Conservation (phyloP, 1,139 yeast genomes). For the Ogataea hybrid region DNA sequence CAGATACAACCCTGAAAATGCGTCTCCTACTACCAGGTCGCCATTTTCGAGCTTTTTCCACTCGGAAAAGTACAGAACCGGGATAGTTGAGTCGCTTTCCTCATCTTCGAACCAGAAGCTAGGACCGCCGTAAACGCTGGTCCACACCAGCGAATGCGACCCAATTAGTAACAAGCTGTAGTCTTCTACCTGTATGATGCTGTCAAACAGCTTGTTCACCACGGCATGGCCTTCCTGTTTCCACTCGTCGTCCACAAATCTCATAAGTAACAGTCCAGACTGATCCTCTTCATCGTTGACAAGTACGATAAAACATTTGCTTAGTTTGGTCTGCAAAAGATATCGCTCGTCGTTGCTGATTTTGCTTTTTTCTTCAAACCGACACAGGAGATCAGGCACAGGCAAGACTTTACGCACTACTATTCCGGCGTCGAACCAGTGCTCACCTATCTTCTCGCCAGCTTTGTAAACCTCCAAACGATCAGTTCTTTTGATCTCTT, state of each 20-base stretch:
- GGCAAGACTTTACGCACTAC: constrained; percentile 6
- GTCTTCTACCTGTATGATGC: constrained; percentile 6
- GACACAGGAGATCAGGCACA: constrained; percentile 3
- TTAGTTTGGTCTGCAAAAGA: not conserved
- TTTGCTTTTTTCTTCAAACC: constrained; percentile 5
- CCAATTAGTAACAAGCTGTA: constrained; percentile 18
- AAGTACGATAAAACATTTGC: constrained; percentile 12
- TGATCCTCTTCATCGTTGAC: constrained; percentile 9
- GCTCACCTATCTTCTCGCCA: constrained; percentile 4
- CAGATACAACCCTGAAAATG: constrained; percentile 19
- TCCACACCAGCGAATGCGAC: constrained; percentile 16
- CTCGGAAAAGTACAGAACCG: constrained; percentile 13
- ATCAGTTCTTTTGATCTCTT: constrained; percentile 3
- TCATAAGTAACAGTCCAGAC: constrained; percentile 8
- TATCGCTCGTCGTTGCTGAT: constrained; percentile 8
- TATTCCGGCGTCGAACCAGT: constrained; percentile 14
- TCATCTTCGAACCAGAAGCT: constrained; percentile 9
- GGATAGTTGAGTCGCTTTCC: not conserved
- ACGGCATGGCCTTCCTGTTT: constrained; percentile 8
- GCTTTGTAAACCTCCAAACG: constrained; percentile 6
- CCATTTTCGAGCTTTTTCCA: constrained; percentile 2
- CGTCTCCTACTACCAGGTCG: constrained; percentile 16
- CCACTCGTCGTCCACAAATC: constrained; percentile 5
- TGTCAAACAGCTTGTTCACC: constrained; percentile 6
- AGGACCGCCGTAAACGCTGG: constrained; percentile 6